Conservation (phyloP, 345 rosid species). For the Heritiera fomes region DNA sequence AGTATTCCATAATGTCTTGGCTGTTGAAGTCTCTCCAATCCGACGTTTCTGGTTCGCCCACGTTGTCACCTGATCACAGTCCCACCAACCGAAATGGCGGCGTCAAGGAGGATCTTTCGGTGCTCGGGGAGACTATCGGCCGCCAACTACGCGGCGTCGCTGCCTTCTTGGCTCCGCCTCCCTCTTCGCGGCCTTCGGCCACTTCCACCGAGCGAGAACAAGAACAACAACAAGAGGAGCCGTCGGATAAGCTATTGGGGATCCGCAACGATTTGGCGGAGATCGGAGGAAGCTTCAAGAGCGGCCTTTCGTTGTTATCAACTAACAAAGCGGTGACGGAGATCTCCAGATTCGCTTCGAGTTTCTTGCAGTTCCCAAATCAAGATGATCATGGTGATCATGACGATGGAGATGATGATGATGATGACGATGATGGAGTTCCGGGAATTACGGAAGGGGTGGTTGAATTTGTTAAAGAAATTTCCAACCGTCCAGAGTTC, state of each 20-base stretch:
- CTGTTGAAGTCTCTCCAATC: conserved; percentile 49
- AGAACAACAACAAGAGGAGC: neutral
- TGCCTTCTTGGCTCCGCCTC: conserved; percentile 62
- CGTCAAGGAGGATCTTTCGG: conserved; percentile 44
- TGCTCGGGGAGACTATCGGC: conserved; percentile 46
- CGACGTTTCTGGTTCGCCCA: conserved; percentile 30
- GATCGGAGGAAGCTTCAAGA: conserved; percentile 62
- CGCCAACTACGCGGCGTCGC: conserved; percentile 66
- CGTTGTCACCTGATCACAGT: conserved; percentile 20
- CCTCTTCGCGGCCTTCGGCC: conserved; percentile 20
- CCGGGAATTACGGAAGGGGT: conserved; percentile 59
- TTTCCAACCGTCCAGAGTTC: conserved; percentile 51
- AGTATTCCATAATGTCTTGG: conserved; percentile 49
- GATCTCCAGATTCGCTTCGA: conserved; percentile 59
- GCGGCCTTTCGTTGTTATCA: conserved; percentile 47
- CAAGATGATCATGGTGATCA: conserved; percentile 24
- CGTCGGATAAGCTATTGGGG: conserved; percentile 43
- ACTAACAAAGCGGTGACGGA: conserved; percentile 40
- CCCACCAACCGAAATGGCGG: conserved; percentile 20
- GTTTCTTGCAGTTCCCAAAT: conserved; percentile 41
- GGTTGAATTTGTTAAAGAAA: conserved; percentile 52
- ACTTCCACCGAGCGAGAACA: neutral
- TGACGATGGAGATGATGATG: conserved; percentile 26
- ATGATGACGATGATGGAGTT: conserved; percentile 29
- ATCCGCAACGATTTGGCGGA: conserved; percentile 72